Evolutionary conservation across 2,329 filamentous ascomycete species (phyloP).

Genomic region (Xylaria multiplex): DNA sequence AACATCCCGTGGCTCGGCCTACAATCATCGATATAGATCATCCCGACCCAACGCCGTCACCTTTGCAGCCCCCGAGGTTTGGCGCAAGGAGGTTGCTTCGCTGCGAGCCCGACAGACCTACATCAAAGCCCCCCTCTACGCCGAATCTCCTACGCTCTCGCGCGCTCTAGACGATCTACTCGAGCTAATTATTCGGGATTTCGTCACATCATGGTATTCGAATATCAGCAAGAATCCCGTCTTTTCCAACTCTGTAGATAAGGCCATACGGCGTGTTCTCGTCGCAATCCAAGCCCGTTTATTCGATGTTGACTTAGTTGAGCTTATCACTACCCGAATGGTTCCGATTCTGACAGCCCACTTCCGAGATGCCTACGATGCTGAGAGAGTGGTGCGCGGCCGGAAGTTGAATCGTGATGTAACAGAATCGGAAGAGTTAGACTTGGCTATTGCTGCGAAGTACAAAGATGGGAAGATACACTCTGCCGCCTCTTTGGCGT

Average conservation of each 20-base stretch:
- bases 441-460: conserved; percentile 93
- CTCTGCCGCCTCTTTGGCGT: conserved; percentile 82
- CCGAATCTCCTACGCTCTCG: conserved; percentile 80
- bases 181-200: conserved; percentile 80
- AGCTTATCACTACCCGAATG: conserved; percentile 81
- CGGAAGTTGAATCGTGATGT: conserved; percentile 87
- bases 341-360: conserved; percentile 90
- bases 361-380: conserved; percentile 89
- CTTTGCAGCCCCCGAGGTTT: conserved; percentile 71
- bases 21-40: conserved; percentile 53
- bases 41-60: conserved; percentile 59
- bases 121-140: conserved; percentile 74
- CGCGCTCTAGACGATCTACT: conserved; percentile 82
- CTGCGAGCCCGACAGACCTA: conserved; percentile 75
- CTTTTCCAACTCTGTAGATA: conserved; percentile 89
- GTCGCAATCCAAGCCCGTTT: conserved; percentile 76
- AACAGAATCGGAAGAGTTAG: conserved; percentile 95
- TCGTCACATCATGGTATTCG: conserved; percentile 88
- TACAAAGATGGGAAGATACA: conserved; percentile 91
- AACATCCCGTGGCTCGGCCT: conserved; percentile 64
- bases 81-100: conserved; percentile 75
- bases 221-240: conserved; percentile 82
- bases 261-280: conserved; percentile 77
- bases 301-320: conserved; percentile 81
- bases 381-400: conserved; percentile 86